A percentile compares a stretch with the other conserved stretches of the same genome.
Conservation (phyloP, 331 rosid genomes). For the Phaseolus coccineus region DNA sequence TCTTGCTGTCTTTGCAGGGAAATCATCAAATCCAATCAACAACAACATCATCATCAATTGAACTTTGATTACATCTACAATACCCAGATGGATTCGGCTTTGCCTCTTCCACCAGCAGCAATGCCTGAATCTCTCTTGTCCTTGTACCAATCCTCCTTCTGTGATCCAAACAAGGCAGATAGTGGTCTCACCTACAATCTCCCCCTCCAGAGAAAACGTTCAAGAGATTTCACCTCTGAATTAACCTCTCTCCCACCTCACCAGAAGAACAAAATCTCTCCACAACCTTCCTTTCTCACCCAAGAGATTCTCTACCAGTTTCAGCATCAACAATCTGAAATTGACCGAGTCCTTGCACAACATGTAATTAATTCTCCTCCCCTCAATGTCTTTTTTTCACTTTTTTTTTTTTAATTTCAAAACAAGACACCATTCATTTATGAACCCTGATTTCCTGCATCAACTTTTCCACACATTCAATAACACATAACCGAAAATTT, state of each 20-base stretch:
- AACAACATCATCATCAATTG: constrained; percentile 22
- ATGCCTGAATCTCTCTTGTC: constrained; percentile 53
- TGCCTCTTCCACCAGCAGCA: constrained; percentile 43
- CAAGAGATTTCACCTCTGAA: constrained; percentile 46
- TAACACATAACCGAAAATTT: not conserved
- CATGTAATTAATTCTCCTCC: constrained; percentile 48
- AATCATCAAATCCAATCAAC: constrained; percentile 48
- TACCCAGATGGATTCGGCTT: constrained; percentile 49
- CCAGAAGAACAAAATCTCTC: constrained; percentile 41
- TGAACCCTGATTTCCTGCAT: not conserved
- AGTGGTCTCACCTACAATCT: constrained; percentile 69
- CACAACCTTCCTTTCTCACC: constrained; percentile 28
- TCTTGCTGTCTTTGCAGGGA: constrained; percentile 51
- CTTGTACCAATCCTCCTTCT: constrained; percentile 49
- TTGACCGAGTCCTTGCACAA: constrained; percentile 48
- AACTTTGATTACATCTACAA: constrained; percentile 41
- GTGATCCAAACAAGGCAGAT: constrained; percentile 67
- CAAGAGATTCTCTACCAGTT: constrained; percentile 45
- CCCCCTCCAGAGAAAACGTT: constrained; percentile 54
- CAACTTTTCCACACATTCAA: not conserved
- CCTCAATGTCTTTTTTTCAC: not conserved
- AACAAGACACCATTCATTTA: not conserved
- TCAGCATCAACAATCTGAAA: constrained; percentile 48
- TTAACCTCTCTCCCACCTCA: constrained; percentile 41
- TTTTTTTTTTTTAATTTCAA: not conserved